Percentiles rank a stretch among this genome's conserved stretches.
phyloP scores from a whole-genome alignment of 768 basidiomycete species.

The Collybiopsis luxurians region DNA sequence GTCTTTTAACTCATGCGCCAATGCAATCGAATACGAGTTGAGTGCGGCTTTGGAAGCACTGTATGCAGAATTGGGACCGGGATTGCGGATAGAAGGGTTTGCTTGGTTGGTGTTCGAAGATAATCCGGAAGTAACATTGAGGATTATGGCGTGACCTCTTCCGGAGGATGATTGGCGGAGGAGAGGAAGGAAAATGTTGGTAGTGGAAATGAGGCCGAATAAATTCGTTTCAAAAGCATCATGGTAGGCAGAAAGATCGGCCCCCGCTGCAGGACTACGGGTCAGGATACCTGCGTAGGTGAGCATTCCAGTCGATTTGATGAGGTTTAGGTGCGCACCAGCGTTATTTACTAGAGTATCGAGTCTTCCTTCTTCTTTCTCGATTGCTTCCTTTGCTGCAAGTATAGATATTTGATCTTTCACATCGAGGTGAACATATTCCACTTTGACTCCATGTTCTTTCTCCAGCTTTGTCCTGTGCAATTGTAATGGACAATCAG shows the following conservation, averaged over 20 bases:
- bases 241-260: constrained; percentile 28
- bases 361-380: too few relatives aligned
- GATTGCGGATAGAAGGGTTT: background rate
- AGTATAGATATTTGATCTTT: constrained; percentile 30
- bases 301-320: too few relatives aligned
- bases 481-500: background rate
- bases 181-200: constrained; percentile 39
- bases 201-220: constrained; percentile 41
- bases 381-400: too few relatives aligned
- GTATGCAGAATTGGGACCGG: constrained; percentile 6
- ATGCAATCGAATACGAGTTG: constrained; percentile 11
- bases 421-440: constrained; percentile 38
- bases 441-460: constrained; percentile 20
- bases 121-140: constrained; percentile 32
- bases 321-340: too few relatives aligned
- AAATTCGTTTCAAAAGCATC: constrained; percentile 44
- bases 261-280: constrained; percentile 30
- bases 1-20: constrained; percentile 7
- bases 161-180: constrained; percentile 23
- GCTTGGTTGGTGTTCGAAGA: constrained; percentile 6
- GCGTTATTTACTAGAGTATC: too few relatives aligned
- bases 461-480: too few relatives aligned
- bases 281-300: constrained; percentile 26
- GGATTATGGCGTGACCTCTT: constrained; percentile 27
- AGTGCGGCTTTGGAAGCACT: constrained; percentile 10